Percentiles rank a stretch among this genome's conserved stretches.
phyloP scores from a whole-genome alignment of 2,329 filamentous ascomycete species.

The Ramularia endophylla region DNA sequence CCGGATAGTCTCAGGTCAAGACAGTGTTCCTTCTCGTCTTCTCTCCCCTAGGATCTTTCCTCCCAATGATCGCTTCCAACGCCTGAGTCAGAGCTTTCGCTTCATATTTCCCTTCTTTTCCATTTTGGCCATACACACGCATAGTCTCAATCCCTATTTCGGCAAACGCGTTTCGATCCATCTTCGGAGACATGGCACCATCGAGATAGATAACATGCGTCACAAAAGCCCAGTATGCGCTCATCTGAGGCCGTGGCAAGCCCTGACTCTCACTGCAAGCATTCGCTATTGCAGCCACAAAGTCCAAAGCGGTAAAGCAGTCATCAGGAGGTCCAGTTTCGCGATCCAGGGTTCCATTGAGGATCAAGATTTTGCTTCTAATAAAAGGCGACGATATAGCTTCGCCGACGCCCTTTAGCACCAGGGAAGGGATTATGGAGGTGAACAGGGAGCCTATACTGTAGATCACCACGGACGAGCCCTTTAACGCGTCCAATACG shows the following conservation, averaged over 20 bases:
- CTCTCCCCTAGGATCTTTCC: conserved; percentile 49
- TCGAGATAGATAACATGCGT: conserved; percentile 81
- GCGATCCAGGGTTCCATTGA: conserved; percentile 78
- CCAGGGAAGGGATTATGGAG: conserved; percentile 74
- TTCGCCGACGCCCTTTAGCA: conserved; percentile 69
- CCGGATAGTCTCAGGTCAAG: conserved; percentile 18
- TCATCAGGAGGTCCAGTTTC: conserved; percentile 68
- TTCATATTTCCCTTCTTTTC: conserved; percentile 63
- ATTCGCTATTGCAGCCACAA: conserved; percentile 70
- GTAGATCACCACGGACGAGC: conserved; percentile 69
- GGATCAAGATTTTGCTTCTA: conserved; percentile 69
- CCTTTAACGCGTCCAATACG: conserved; percentile 62
- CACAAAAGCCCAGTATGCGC: conserved; percentile 62
- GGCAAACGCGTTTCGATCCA: conserved; percentile 60
- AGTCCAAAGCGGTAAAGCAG: conserved; percentile 71
- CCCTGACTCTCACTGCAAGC: conserved; percentile 66
- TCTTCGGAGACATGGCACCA: conserved; percentile 60
- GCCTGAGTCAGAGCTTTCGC: conserved; percentile 66
- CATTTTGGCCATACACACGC: conserved; percentile 65
- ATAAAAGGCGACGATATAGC: conserved; percentile 48
- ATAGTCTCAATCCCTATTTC: conserved; percentile 70
- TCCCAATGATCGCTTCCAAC: conserved; percentile 70
- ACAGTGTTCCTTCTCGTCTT: conserved; percentile 56
- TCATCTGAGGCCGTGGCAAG: conserved; percentile 14
- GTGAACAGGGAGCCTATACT: conserved; percentile 94